phyloP scores from a whole-genome alignment of 768 basidiomycete species.

The Suillus sp. region DNA sequence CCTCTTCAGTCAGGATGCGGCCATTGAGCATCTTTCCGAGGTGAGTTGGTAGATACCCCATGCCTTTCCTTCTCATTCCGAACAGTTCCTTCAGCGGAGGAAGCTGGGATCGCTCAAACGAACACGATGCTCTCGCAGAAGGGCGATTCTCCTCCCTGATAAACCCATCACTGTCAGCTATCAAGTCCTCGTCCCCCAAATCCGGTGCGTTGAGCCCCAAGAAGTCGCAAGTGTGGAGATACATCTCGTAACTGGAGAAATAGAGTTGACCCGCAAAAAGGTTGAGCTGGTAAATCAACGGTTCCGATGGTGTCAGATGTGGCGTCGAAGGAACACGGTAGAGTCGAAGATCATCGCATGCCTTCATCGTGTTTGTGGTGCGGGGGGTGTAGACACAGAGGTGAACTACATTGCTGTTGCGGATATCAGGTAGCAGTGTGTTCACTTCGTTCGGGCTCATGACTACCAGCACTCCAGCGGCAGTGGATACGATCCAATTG shows the following conservation, averaged over 20 bases:
- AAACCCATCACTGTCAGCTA: slow-evolving; percentile 24
- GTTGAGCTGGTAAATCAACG: slow-evolving; percentile 27
- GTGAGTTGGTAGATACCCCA: slow-evolving; percentile 39
- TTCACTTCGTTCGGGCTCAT: slow-evolving; percentile 47
- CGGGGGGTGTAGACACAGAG: slow-evolving; percentile 48
- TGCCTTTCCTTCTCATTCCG: slow-evolving; percentile 41
- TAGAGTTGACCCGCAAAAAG: slow-evolving; percentile 38
- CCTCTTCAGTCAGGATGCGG: slow-evolving; percentile 26
- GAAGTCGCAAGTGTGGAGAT: slow-evolving; percentile 29
- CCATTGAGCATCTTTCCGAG: slow-evolving; percentile 42
- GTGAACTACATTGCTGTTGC: slow-evolving; percentile 31
- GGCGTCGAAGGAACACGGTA: slow-evolving; percentile 13
- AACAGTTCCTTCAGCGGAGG: slow-evolving; percentile 36
- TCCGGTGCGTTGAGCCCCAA: slow-evolving; percentile 29
- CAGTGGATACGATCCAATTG: slow-evolving; percentile 29
- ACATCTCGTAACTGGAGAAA: slow-evolving; percentile 29
- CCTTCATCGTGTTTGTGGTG: slow-evolving; percentile 33
- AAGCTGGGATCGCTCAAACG: slow-evolving; percentile 19
- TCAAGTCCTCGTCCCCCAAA: slow-evolving; percentile 10
- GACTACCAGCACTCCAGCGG: slow-evolving; percentile 31
- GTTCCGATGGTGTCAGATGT: background rate
- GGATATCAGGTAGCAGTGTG: slow-evolving; percentile 39
- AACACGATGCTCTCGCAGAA: background rate
- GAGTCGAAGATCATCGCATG: slow-evolving; percentile 38
- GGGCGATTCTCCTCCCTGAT: slow-evolving; percentile 22